A percentile compares a stretch with the other conserved stretches of the same genome.
Conservation (phyloP, 2,329 filamentous ascomycete species). For the Aotearoamyces nothofagi region DNA sequence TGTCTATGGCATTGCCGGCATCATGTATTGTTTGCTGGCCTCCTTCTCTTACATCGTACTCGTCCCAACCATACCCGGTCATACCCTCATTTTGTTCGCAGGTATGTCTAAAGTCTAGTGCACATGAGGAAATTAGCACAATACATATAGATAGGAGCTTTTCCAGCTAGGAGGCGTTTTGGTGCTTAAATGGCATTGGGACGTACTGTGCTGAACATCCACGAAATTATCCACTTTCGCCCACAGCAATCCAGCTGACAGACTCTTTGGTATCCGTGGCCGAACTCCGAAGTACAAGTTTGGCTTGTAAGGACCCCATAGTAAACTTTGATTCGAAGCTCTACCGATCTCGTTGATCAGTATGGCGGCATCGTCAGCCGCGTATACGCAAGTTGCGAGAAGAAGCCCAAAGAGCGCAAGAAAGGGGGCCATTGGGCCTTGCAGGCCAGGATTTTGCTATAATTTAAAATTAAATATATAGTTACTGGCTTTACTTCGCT, state of each 20-base stretch:
- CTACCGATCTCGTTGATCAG: slow-evolving; percentile 20
- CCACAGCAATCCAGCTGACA: slow-evolving; percentile 81
- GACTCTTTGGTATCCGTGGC: slow-evolving; percentile 64
- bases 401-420: too few relatives aligned
- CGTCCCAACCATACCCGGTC: slow-evolving; percentile 93
- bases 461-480: too few relatives aligned
- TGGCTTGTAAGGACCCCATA: slow-evolving; percentile 92
- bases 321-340: slow-evolving; percentile 61
- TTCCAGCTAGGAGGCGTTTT: too few relatives aligned
- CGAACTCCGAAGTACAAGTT: slow-evolving; percentile 90
- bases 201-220: slow-evolving; percentile 61
- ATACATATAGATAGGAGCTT: too few relatives aligned
- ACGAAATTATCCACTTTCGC: slow-evolving; percentile 66
- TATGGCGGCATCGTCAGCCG: slow-evolving; percentile 10
- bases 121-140: slow-evolving; percentile 6
- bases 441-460: too few relatives aligned
- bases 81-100: slow-evolving; percentile 94
- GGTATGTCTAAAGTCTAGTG: slow-evolving; percentile 70
- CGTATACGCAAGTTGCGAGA: background rate
- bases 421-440: too few relatives aligned
- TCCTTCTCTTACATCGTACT: slow-evolving; percentile 80
- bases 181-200: background rate
- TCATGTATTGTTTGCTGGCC: slow-evolving; percentile 87
- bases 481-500: too few relatives aligned
- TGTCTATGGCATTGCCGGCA: slow-evolving; percentile 70